Evolutionary conservation across 2,329 filamentous ascomycete genomes (phyloP).

Genomic region (Ceratocystis lukuohia): DNA sequence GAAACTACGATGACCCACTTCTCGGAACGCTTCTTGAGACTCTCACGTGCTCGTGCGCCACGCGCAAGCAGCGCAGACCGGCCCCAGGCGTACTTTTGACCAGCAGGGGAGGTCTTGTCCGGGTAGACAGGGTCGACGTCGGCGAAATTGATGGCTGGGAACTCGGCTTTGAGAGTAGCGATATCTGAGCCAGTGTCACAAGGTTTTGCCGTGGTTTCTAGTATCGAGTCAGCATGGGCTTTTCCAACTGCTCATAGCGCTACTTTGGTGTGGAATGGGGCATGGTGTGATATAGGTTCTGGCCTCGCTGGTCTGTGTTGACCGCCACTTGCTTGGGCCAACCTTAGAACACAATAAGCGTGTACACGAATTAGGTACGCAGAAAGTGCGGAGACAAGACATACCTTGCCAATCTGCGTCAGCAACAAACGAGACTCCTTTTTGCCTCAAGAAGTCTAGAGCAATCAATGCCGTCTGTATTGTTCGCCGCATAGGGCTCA

Average conservation of each 20-base stretch:
- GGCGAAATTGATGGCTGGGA: conserved; percentile 44
- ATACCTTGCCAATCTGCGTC: conserved; percentile 53
- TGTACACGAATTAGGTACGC: too few relatives aligned
- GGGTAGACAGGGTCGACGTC: conserved; percentile 46
- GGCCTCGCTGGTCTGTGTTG: background rate
- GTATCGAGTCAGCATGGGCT: background rate
- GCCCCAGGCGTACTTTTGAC: conserved; percentile 39
- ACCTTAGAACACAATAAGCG: background rate
- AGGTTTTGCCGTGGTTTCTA: conserved; percentile 41
- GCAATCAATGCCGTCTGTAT: conserved; percentile 48
- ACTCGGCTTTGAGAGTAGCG: conserved; percentile 32
- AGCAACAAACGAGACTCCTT: conserved; percentile 40
- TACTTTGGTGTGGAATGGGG: background rate
- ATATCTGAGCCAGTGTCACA: conserved; percentile 49
- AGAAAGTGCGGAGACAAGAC: conserved; percentile 13
- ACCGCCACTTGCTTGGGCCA: background rate
- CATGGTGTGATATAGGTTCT: background rate
- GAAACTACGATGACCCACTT: conserved; percentile 51
- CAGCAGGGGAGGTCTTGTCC: conserved; percentile 42
- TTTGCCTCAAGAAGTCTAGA: conserved; percentile 44
- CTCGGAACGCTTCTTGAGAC: conserved; percentile 41
- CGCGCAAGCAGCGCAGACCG: conserved; percentile 40
- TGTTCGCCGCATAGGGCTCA: conserved; percentile 52
- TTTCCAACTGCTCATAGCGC: background rate
- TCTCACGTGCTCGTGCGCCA: conserved; percentile 37